phyloP scores from a whole-genome alignment of 768 basidiomycete species.

The Lactarius sanguifluus region DNA sequence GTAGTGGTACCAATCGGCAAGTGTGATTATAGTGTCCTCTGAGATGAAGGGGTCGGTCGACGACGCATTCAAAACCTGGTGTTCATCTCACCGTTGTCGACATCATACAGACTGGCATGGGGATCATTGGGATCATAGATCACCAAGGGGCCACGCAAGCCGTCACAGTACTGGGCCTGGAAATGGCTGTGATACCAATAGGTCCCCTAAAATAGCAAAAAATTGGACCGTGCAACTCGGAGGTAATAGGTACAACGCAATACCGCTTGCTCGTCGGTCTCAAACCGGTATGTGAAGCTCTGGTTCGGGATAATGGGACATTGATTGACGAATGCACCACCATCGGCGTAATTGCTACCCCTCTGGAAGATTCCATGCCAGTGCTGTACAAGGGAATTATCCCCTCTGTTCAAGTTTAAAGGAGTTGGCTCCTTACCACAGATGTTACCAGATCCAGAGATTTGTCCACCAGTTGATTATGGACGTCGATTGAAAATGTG shows the following conservation, averaged over 20 bases:
- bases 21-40: constrained; percentile 32
- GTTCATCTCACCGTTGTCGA: constrained; percentile 31
- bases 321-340: constrained; percentile 41
- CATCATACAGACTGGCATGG: constrained; percentile 30
- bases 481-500: constrained; percentile 44
- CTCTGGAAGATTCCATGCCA: constrained; percentile 54
- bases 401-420: neutral
- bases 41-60: neutral
- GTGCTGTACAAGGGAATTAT: constrained; percentile 39
- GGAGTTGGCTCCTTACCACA: constrained; percentile 38
- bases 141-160: constrained; percentile 34
- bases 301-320: constrained; percentile 46
- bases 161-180: constrained; percentile 41
- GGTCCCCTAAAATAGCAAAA: constrained; percentile 26
- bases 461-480: constrained; percentile 42
- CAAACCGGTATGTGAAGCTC: constrained; percentile 46
- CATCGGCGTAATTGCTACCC: constrained; percentile 46
- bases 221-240: no score
- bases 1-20: constrained; percentile 33
- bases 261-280: constrained; percentile 37
- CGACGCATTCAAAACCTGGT: neutral
- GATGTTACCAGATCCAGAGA: constrained; percentile 50
- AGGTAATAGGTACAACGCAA: no score
- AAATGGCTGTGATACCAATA: constrained; percentile 41
- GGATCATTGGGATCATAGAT: constrained; percentile 35